Evolutionary conservation across 805 yeast species (phyloP).

Genomic region (Candida nemodendra): DNA sequence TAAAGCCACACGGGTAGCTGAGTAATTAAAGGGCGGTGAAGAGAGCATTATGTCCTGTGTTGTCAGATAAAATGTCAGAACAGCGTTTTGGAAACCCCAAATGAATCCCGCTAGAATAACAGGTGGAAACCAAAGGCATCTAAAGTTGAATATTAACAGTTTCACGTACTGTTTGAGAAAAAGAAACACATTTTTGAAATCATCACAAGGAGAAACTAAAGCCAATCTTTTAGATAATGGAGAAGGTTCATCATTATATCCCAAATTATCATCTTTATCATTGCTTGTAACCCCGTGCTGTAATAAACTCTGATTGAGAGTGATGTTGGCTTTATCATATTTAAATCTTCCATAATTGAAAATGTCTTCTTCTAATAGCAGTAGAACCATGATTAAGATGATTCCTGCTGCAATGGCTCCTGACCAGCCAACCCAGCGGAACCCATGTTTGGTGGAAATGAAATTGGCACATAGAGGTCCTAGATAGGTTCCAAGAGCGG

Average conservation of each 20-base stretch:
- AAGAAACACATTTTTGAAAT: not conserved
- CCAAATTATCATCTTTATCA: constrained; percentile 24
- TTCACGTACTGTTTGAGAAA: constrained; percentile 39
- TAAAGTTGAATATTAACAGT: constrained; percentile 31
- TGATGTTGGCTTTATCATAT: constrained; percentile 18
- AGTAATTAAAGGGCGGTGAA: constrained; percentile 63
- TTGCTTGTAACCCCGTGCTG: constrained; percentile 29
- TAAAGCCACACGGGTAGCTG: constrained; percentile 62
- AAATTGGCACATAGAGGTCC: constrained; percentile 56
- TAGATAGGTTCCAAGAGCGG: constrained; percentile 47
- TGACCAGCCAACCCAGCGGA: constrained; percentile 77
- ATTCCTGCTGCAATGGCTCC: constrained; percentile 63
- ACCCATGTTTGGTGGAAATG: constrained; percentile 50
- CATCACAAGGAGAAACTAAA: constrained; percentile 12
- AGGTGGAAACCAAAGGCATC: constrained; percentile 50
- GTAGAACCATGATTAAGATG: constrained; percentile 49
- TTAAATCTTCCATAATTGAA: constrained; percentile 51
- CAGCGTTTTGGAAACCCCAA: constrained; percentile 79
- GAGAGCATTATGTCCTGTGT: constrained; percentile 65
- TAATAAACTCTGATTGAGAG: constrained; percentile 22
- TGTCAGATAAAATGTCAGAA: constrained; percentile 69
- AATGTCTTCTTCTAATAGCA: constrained; percentile 70
- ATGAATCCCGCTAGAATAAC: constrained; percentile 61
- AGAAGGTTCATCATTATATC: constrained; percentile 23
- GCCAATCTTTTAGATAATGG: constrained; percentile 15